Base-by-base conservation (phyloP, 768 basidiomycete genomes). In the Tephrocybe sp. region DNA sequence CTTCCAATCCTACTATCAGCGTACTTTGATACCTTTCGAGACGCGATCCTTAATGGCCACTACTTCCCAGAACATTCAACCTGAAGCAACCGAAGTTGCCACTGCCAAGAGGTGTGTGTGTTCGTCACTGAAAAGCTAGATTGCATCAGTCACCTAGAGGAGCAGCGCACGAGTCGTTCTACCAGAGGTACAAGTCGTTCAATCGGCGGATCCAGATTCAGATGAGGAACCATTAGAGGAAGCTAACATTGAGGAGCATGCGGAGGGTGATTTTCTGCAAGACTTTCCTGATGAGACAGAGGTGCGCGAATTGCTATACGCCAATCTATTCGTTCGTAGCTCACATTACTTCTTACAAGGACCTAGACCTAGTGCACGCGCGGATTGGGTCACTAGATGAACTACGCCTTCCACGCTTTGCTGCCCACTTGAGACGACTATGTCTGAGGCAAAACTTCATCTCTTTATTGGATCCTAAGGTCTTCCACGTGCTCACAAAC, bases 361-460 rank as follows among this genome's bases (percentile, higher is more conserved):
- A 96, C 58, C 74, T 97, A 32, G 91, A 95, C 55, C 80, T 97
- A 31, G 75, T 92, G 6, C 92, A 96, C 65, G 76, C 84, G 3
- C 83, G 89, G 23, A 78, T 97, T 43, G 77, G 77, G 45, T 84
- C 87, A 13, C 75, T 92, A 1, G 72, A 72, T 11, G 76, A 75
- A 14, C 74, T 96, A n/a, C 79, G 80, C 22, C 75, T 96, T 11
- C 72, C 79, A 2, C 79, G 94, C 12, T 97, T 96, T 64, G 83
- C 80, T 5, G 66, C 56, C 1, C 72, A 84, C 58, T 71, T 97
- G 50, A 85, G 78, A 68, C 82, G 75, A 42, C 72, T 97, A 9
- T 94, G 90, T 70, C 75, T 98, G 19, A 79, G 94, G 33, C 93
- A 96, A 70, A 98, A 97, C 66, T 78, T 79, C 50, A 80, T 98